Conservation (phyloP, 1,284 basidiomycete genomes). For the Ustilago xerochloae region DNA sequence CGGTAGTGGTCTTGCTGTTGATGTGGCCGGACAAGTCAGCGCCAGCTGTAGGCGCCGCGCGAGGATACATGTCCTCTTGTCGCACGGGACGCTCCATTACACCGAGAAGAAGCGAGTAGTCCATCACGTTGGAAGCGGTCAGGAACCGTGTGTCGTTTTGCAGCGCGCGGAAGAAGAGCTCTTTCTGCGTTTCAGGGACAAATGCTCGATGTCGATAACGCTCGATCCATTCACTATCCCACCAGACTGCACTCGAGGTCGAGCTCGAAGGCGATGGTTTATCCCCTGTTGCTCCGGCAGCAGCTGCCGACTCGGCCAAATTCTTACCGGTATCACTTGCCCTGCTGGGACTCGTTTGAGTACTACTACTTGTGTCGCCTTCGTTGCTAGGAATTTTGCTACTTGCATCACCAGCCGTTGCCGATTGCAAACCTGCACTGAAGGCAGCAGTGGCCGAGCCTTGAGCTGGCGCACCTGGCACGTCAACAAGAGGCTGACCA, state of each 20-base stretch:
- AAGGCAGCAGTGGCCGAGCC: constrained; percentile 22
- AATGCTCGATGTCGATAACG: constrained; percentile 47
- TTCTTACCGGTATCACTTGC: neutral
- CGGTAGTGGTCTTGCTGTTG: neutral
- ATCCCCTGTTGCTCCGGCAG: neutral
- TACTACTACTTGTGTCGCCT: neutral
- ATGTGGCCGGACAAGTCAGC: neutral
- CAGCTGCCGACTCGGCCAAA: neutral
- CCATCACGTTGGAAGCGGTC: constrained; percentile 61
- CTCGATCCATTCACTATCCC: constrained; percentile 56
- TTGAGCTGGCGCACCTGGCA: constrained; percentile 22
- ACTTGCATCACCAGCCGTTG: neutral
- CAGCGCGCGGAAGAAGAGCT: constrained; percentile 50
- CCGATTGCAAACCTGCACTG: constrained; percentile 24
- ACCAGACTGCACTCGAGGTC: constrained; percentile 42
- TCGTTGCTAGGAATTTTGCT: neutral
- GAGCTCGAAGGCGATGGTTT: constrained; percentile 7
- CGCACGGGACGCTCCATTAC: constrained; percentile 48
- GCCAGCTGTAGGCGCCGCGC: constrained; percentile 12
- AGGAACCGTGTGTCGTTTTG: constrained; percentile 60
- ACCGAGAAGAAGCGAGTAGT: constrained; percentile 63
- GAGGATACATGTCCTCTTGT: constrained; percentile 39
- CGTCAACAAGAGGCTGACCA: constrained; percentile 23
- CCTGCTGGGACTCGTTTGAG: constrained; percentile 11
- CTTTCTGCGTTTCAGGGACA: constrained; percentile 55